Conservation (phyloP, 768 basidiomycete species). For the Suillus paluster region DNA sequence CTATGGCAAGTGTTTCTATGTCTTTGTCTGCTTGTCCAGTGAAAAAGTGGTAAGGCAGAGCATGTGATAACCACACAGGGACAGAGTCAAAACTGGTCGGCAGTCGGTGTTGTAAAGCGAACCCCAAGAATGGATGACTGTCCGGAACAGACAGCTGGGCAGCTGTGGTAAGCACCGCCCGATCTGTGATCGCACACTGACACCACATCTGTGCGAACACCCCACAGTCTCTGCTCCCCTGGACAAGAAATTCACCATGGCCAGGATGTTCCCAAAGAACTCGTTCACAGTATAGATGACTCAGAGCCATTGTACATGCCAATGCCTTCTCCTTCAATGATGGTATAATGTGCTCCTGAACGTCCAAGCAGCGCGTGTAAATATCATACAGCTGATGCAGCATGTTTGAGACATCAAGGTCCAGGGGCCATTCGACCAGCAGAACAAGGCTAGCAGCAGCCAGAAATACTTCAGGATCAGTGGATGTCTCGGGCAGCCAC, state of each 20-base stretch:
- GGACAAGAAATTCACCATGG: not conserved
- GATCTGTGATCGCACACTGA: too few species aligned
- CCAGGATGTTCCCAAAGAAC: not conserved
- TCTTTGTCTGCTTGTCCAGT: not conserved
- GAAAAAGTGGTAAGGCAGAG: not conserved
- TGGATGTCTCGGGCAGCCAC: slow-evolving; percentile 22
- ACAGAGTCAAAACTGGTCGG: not conserved
- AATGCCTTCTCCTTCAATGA: not conserved
- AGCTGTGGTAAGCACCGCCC: not conserved
- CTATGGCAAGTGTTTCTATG: not conserved
- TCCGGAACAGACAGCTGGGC: not conserved
- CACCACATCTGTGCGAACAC: not conserved
- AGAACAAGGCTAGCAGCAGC: slow-evolving; percentile 12
- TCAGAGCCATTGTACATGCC: not conserved
- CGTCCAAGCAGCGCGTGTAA: not conserved
- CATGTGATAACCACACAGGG: not conserved
- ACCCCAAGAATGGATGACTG: too few species aligned
- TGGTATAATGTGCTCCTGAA: not conserved
- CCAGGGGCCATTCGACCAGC: slow-evolving; percentile 14
- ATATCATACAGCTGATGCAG: not conserved
- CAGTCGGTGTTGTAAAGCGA: too few species aligned
- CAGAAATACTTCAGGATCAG: slow-evolving; percentile 13
- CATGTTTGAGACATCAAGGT: not conserved
- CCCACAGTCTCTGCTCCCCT: not conserved
- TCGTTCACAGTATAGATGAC: not conserved